Conservation (phyloP, 2,329 filamentous ascomycete species). For the Phoma sp. region DNA sequence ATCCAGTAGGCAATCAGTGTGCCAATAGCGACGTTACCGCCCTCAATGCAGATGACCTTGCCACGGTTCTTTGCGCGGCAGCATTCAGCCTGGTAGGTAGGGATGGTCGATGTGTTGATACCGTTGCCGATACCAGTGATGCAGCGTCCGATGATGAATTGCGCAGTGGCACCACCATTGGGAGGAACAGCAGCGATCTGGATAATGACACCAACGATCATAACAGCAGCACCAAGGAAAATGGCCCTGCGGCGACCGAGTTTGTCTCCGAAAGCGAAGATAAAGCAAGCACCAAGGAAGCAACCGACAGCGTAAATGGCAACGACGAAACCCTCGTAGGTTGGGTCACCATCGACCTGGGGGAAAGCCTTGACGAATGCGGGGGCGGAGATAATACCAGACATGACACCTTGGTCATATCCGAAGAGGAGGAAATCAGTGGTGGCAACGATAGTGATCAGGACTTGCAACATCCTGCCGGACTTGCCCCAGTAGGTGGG, state of each 20-base stretch:
- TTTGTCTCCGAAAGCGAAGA: slow-evolving; percentile 47
- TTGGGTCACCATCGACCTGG: slow-evolving; percentile 44
- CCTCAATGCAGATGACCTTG: slow-evolving; percentile 64
- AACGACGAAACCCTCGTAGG: slow-evolving; percentile 54
- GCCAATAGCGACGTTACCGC: slow-evolving; percentile 57
- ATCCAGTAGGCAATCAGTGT: slow-evolving; percentile 60
- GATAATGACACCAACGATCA: slow-evolving; percentile 51
- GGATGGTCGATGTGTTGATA: slow-evolving; percentile 61
- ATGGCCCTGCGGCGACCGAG: slow-evolving; percentile 53
- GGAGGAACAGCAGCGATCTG: slow-evolving; percentile 42
- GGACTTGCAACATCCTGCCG: slow-evolving; percentile 37
- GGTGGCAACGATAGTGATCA: slow-evolving; percentile 52
- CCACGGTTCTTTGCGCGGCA: slow-evolving; percentile 63
- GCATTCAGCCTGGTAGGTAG: slow-evolving; percentile 59
- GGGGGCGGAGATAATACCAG: slow-evolving; percentile 49
- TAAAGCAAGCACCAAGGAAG: slow-evolving; percentile 49
- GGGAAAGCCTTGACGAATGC: slow-evolving; percentile 47
- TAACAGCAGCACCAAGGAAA: slow-evolving; percentile 49
- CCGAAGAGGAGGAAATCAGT: slow-evolving; percentile 57
- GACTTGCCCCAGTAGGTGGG: slow-evolving; percentile 41
- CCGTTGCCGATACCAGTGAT: slow-evolving; percentile 61
- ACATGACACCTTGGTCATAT: slow-evolving; percentile 54
- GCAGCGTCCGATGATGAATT: slow-evolving; percentile 59
- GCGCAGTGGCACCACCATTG: slow-evolving; percentile 47
- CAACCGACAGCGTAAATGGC: slow-evolving; percentile 60